phyloP scores from a whole-genome alignment of 202 grass and related monocot species.

The Carex arenaria region DNA sequence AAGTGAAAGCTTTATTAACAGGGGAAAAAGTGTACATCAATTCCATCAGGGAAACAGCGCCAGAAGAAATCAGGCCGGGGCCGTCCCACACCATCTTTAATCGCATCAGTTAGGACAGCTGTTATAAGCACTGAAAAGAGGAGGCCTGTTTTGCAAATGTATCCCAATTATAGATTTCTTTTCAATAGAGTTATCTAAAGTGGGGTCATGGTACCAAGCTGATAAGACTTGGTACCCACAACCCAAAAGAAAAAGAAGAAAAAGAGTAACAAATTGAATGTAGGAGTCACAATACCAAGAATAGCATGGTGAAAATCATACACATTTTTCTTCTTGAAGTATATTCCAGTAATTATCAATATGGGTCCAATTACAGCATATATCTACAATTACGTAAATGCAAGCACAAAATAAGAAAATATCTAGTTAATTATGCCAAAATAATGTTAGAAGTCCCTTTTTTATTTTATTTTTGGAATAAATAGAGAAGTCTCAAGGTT shows the following conservation, averaged over 20 bases:
- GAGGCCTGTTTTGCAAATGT: slow-evolving; percentile 38
- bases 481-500: neutral
- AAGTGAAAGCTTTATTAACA: slow-evolving; percentile 1
- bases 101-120: slow-evolving; percentile 83
- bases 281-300: slow-evolving; percentile 40
- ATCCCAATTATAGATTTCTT: neutral
- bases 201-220: neutral
- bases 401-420: slow-evolving; percentile 1
- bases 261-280: neutral
- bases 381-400: slow-evolving; percentile 41
- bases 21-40: slow-evolving; percentile 29
- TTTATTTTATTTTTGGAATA: neutral
- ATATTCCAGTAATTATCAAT: slow-evolving; percentile 57
- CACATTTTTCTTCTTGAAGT: slow-evolving; percentile 74
- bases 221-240: neutral
- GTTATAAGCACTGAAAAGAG: slow-evolving; percentile 88
- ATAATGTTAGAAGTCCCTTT: neutral
- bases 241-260: slow-evolving; percentile 18
- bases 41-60: slow-evolving; percentile 90
- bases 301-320: slow-evolving; percentile 93
- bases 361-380: slow-evolving; percentile 59
- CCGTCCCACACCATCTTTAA: slow-evolving; percentile 84
- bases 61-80: slow-evolving; percentile 92
- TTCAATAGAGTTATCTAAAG: neutral
- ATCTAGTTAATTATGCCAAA: neutral